Evolutionary conservation across 164 flowering plant species (phyloP), one percentile per base, ranked within the genome.

Genomic region (Houttuynia cordata): DNA sequence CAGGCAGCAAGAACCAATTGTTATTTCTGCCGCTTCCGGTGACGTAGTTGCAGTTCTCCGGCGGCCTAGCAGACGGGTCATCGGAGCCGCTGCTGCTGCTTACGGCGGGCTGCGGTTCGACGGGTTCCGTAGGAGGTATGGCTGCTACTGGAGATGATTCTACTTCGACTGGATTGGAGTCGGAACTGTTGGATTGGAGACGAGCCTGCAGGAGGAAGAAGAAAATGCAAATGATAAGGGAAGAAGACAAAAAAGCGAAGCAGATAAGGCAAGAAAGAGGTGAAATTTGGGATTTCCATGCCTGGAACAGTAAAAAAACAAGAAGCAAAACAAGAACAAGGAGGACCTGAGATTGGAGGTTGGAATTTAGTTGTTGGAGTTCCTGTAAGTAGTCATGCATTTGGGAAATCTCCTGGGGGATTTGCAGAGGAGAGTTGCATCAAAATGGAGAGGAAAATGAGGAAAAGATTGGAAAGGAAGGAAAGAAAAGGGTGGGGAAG

Each of bases 351-450:
- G 70, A 60, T 64, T 79, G 75, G 50, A 77, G 30, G 56, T 49
- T 42, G 34, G 63, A 62, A 67, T 80, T 79, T 22, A 21, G 10
- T 10, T 68, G 64, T 62, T 64, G 50, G 53, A 71, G 67, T 10
- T 24, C 9, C 6, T 66, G 56, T 57, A 37, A 64, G 57, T 57
- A 56, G 15, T 37, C 51, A 24, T 8, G 60, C 51, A 61, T 61
- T 34, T 62, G 73, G 41, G 75, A 62, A 1, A 78, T 30, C 22
- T 75, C 80, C 84, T 82, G 75, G 57, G 41, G 0, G 17, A 56
- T 53, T 12, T 49, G 7, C 45, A 63, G 25, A 37, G 47, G 19
- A 24, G 45, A 58, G 61, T 13, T 8, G 34, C 23, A 49, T 12
- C 10, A 37, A 6, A 14, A 1, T 25, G 24, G 62, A 10, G 24